These are phyloP conservation scores for Diaporthe velutina DNA, from an alignment of 2,329 filamentous ascomycete genomes.

Conservation along the genomic window DNA sequence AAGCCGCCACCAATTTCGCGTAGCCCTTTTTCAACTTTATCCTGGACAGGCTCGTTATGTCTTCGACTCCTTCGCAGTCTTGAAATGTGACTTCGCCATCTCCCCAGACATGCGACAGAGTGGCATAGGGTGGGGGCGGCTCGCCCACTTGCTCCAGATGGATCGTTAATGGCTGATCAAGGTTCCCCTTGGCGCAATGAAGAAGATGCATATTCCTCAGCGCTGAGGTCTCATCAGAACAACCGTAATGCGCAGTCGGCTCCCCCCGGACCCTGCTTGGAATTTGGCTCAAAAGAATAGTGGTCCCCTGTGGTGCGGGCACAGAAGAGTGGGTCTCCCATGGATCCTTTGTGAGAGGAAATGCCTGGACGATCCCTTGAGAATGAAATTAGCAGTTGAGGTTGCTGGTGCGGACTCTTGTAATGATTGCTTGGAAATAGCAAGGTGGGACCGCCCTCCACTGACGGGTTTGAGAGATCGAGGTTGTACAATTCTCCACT, in stretches of 20 bases:
- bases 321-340: neutral
- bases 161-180: neutral
- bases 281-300: neutral
- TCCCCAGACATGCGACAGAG: constrained; percentile 18
- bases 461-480: neutral
- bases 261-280: too few relatives aligned
- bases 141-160: constrained; percentile 15
- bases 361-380: neutral
- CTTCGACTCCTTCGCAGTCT: constrained; percentile 7
- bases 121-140: constrained; percentile 26
- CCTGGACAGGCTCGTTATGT: constrained; percentile 1
- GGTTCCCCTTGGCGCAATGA: neutral
- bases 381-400: neutral
- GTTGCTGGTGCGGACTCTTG: neutral
- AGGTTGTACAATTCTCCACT: neutral
- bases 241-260: neutral
- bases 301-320: neutral
- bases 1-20: neutral
- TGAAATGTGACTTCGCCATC: constrained; percentile 16
- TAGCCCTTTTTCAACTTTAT: constrained; percentile 19
- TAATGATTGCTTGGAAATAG: neutral
- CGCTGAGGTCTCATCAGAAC: neutral
- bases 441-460: neutral
- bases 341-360: neutral
- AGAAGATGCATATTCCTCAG: neutral